Evolutionary conservation across 768 basidiomycete species (phyloP), one percentile per base, ranked within the genome.

Genomic region (Tricholoma furcatifolium): DNA sequence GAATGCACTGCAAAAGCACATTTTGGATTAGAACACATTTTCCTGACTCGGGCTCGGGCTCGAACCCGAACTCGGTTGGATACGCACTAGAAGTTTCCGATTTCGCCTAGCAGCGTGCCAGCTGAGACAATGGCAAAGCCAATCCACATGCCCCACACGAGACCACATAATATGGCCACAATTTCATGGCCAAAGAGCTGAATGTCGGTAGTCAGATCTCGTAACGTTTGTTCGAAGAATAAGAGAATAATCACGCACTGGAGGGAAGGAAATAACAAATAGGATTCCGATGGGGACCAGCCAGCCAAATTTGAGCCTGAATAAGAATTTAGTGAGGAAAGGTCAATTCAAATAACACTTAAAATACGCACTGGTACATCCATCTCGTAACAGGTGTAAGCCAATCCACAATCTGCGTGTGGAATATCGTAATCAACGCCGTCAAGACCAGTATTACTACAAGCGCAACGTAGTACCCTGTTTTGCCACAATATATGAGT

Each of bases 171-270:
- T 32, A 95, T 80, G 20, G 91, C 90, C 36, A 96, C 76, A 51
- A 96, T 89, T 76, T 96, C 94, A 57, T 96, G 93, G 5, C 94
- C 94, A 62, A 94, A 94, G 15, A 96, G 80, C 80, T 90, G 56
- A 4, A 51, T 9, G 44, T 34, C 14, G 12, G 6, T 27, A 24
- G 54, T 40, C 51, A 40, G 20, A 38, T 45, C 20, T 24, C 38
- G 8, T 27, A 53, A 27, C 4, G 7, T 7, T 4, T 27, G 7
- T 27, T 12, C 51, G 39, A 43, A 31, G 14, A 34, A 54, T 1
- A 27, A 36, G 21, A 20, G 36, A 14, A 6, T 2, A 20, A 20
- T 14, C 24, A 44, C 68, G 49, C 59, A 87, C 84, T 0, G 92
- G 92, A 52, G 92, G 92, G 65, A 94, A 93, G 0, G 91, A 92